A percentile compares a stretch with the other conserved stretches of the same genome.
phyloP scores from a whole-genome alignment of 2,329 filamentous ascomycete species.

The Venturia oleaginea region DNA sequence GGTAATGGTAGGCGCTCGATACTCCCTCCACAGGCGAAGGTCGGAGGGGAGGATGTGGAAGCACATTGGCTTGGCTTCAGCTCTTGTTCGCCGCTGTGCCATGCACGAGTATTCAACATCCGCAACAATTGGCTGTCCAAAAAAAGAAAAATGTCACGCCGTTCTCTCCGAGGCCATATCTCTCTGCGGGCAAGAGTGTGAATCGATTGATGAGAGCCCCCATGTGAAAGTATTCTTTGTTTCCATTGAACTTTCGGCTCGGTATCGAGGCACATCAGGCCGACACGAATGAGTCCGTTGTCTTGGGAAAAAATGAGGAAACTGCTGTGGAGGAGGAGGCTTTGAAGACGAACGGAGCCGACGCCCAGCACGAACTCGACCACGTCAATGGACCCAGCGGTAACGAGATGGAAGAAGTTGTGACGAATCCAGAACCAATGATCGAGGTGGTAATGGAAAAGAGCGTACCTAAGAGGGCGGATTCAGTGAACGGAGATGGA shows the following conservation, averaged over 20 bases:
- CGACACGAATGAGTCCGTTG: neutral
- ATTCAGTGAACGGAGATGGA: neutral
- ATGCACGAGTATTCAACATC: neutral
- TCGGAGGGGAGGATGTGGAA: neutral
- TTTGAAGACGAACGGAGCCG: neutral
- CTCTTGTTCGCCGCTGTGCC: neutral
- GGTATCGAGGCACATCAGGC: neutral
- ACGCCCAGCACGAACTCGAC: neutral
- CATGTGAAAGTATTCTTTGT: neutral
- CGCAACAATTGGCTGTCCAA: neutral
- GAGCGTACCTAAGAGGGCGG: neutral
- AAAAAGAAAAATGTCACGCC: neutral
- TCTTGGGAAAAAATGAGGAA: too few species aligned
- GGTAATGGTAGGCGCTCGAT: neutral
- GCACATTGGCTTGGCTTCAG: neutral
- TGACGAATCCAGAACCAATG: neutral
- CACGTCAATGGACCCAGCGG: neutral
- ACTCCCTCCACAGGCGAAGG: neutral
- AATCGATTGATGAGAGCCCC: neutral
- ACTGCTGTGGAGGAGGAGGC: neutral
- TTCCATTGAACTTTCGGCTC: neutral
- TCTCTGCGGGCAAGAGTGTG: neutral
- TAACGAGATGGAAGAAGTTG: neutral
- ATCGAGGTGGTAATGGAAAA: neutral
- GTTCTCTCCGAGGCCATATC: neutral